Percentiles rank a stretch among this genome's conserved stretches.
Conservation (phyloP, 148 eudicot genomes). For the Drosera capensis region DNA sequence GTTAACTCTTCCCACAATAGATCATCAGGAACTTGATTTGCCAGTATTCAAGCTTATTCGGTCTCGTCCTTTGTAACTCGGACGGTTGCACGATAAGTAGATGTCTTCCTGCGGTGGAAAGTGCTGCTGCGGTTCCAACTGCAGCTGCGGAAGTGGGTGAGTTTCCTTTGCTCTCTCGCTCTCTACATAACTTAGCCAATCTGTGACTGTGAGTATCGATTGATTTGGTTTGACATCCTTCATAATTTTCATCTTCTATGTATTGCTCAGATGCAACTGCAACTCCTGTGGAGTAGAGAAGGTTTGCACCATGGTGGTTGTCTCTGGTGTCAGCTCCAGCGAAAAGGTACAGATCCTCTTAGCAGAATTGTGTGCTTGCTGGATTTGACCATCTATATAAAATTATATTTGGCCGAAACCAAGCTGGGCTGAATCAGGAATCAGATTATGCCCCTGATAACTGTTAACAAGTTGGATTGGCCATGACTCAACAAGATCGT, state of each 20-base stretch:
- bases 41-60: not conserved
- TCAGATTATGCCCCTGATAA: too few relatives aligned
- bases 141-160: constrained; percentile 6
- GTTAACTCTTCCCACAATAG: constrained; percentile 4
- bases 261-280: constrained; percentile 16
- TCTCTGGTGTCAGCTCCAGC: constrained; percentile 10
- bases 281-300: constrained; percentile 7
- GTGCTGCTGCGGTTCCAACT: constrained; percentile 21
- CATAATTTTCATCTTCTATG: not conserved
- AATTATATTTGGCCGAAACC: too few relatives aligned
- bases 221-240: not conserved
- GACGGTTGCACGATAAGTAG: not conserved
- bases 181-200: not conserved
- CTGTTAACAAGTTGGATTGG: too few relatives aligned
- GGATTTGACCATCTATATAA: not conserved
- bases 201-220: not conserved
- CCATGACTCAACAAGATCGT: too few relatives aligned
- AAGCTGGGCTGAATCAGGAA: too few relatives aligned
- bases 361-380: not conserved
- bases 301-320: constrained; percentile 1
- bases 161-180: not conserved
- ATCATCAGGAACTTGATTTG: constrained; percentile 8
- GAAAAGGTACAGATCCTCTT: constrained; percentile 4
- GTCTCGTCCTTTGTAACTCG: not conserved
- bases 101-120: constrained; percentile 22